Percentiles rank a stretch among this genome's conserved stretches.
phyloP scores from a whole-genome alignment of 169 alveolate species.

The Miamiensis avidus region DNA sequence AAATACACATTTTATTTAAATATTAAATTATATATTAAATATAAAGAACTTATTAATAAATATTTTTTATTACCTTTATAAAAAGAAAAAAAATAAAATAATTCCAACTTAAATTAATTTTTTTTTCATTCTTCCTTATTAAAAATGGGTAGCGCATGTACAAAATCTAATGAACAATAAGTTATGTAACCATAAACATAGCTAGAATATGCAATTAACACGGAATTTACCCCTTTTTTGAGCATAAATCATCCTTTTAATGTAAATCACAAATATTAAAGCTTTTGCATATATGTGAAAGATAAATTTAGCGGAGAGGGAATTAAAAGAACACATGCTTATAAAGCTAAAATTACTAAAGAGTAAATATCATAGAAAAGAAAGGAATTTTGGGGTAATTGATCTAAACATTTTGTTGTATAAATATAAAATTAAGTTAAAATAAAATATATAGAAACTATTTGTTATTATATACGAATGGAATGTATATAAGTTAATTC shows the following conservation, averaged over 20 bases:
- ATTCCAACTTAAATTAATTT: too few relatives aligned
- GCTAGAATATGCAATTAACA: conserved; percentile 5
- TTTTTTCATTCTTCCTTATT: too few relatives aligned
- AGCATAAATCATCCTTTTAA: conserved; percentile 43
- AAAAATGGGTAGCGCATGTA: conserved; percentile 49
- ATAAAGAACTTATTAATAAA: too few relatives aligned
- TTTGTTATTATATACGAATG: too few relatives aligned
- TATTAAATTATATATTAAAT: too few relatives aligned
- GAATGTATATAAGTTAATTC: too few relatives aligned
- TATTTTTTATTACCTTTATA: too few relatives aligned
- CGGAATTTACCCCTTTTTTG: conserved; percentile 34
- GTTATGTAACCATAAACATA: conserved; percentile 32
- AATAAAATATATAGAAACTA: too few relatives aligned
- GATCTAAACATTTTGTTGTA: neutral
- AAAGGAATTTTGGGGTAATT: conserved; percentile 71
- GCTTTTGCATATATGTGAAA: conserved; percentile 20
- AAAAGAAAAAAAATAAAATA: too few relatives aligned
- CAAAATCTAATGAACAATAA: conserved; percentile 35
- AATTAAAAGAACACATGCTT: conserved; percentile 61
- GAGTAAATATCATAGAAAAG: conserved; percentile 59
- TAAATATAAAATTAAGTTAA: neutral
- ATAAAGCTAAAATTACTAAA: conserved; percentile 56
- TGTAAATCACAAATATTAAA: conserved; percentile 42
- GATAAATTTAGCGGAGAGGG: conserved; percentile 55
- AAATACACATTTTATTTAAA: too few relatives aligned